phyloP scores from a whole-genome alignment of 495 filamentous ascomycete species.

The Hypoxylon intermedium region DNA sequence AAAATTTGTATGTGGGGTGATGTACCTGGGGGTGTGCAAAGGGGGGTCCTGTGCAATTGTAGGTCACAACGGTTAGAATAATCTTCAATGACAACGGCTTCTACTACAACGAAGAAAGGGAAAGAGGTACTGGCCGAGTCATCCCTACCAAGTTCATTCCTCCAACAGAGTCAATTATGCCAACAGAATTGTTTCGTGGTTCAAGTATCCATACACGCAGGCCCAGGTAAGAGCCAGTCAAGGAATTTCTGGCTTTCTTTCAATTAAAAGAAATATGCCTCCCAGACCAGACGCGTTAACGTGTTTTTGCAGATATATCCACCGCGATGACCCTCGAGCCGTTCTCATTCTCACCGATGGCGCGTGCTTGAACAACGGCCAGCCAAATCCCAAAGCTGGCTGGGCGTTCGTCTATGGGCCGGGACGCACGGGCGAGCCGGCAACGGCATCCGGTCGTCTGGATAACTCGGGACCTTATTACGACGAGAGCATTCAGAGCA shows the following conservation, averaged over 20 bases:
- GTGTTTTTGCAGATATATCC: slow-evolving; percentile 39
- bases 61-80: no score
- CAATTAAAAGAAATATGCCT: background rate
- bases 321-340: slow-evolving; percentile 20
- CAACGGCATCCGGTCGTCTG: slow-evolving; percentile 33
- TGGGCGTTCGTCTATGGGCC: slow-evolving; percentile 47
- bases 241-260: background rate
- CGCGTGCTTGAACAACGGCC: slow-evolving; percentile 49
- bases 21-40: no score
- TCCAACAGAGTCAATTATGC: slow-evolving; percentile 22
- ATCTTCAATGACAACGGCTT: background rate
- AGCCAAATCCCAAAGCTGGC: slow-evolving; percentile 42
- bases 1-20: no score
- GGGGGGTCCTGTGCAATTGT: no score
- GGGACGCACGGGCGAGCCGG: background rate
- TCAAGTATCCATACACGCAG: background rate
- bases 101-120: slow-evolving; percentile 1
- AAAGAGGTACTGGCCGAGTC: slow-evolving; percentile 39
- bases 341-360: slow-evolving; percentile 45
- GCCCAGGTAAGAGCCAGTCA: slow-evolving; percentile 17
- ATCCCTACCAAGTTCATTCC: slow-evolving; percentile 43
- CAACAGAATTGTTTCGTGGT: slow-evolving; percentile 36
- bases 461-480: slow-evolving; percentile 47
- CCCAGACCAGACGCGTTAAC: slow-evolving; percentile 7
- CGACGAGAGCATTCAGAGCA: slow-evolving; percentile 42